These are phyloP conservation scores for Hypomontagnella monticulosa DNA, from an alignment of 495 filamentous ascomycete species.

Conservation along the genomic window DNA sequence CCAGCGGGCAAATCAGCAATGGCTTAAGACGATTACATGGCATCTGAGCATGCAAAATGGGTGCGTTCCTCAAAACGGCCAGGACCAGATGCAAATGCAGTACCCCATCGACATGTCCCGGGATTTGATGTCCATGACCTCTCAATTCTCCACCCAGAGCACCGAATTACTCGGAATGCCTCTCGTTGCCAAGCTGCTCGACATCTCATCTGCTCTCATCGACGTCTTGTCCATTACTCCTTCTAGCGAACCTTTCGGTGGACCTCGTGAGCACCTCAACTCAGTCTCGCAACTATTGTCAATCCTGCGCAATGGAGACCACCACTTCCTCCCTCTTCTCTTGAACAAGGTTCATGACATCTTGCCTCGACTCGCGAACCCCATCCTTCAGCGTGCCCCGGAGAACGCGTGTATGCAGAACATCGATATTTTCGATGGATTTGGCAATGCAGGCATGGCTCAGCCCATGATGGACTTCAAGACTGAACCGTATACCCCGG, in stretches of 20 bases:
- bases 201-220: constrained; percentile 75
- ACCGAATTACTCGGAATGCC: constrained; percentile 41
- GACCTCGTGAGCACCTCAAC: constrained; percentile 77
- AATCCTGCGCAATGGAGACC: constrained; percentile 72
- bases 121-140: constrained; percentile 71
- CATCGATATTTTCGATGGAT: constrained; percentile 68
- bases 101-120: constrained; percentile 77
- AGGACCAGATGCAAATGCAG: constrained; percentile 71
- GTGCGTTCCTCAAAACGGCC: constrained; percentile 52
- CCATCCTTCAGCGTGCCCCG: constrained; percentile 64
- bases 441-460: constrained; percentile 61
- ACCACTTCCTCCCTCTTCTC: constrained; percentile 75
- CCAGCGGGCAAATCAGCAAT: constrained; percentile 77
- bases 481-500: constrained; percentile 44
- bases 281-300: constrained; percentile 73
- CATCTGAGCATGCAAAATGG: constrained; percentile 66
- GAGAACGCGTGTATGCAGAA: constrained; percentile 55
- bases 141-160: constrained; percentile 61
- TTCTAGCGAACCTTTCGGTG: constrained; percentile 66
- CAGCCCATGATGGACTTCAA: constrained; percentile 51
- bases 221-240: constrained; percentile 77
- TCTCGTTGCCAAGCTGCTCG: constrained; percentile 79
- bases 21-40: constrained; percentile 87
- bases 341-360: constrained; percentile 74
- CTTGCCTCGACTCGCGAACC: constrained; percentile 66